These are phyloP conservation scores for Papiliotrema fonsecae DNA, from an alignment of 1,284 basidiomycete species.

Conservation along the genomic window DNA sequence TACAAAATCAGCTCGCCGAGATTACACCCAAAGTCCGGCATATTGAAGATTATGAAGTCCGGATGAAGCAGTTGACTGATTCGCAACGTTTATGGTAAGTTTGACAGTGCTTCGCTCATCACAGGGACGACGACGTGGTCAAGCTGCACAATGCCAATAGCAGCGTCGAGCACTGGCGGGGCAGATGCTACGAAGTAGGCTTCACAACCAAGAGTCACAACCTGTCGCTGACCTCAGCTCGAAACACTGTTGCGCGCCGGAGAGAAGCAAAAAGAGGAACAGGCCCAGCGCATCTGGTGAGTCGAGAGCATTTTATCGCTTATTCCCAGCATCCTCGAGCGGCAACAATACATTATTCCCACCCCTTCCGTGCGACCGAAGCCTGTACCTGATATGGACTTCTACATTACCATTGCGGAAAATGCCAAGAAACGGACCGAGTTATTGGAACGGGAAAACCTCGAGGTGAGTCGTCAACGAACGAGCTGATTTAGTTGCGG, in stretches of 20 bases:
- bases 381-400: slow-evolving; percentile 6
- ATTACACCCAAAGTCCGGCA: slow-evolving; percentile 34
- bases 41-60: slow-evolving; percentile 38
- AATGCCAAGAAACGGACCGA: slow-evolving; percentile 22
- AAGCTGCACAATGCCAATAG: slow-evolving; percentile 23
- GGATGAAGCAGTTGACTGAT: slow-evolving; percentile 40
- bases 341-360: slow-evolving; percentile 1
- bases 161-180: slow-evolving; percentile 13
- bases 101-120: background rate
- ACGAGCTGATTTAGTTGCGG: slow-evolving; percentile 10
- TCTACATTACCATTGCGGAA: slow-evolving; percentile 24
- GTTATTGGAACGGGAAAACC: slow-evolving; percentile 31
- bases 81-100: slow-evolving; percentile 37
- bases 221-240: background rate
- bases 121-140: slow-evolving; percentile 29
- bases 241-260: slow-evolving; percentile 18
- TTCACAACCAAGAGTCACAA: background rate
- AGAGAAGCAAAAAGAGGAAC: slow-evolving; percentile 19
- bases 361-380: slow-evolving; percentile 1
- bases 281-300: slow-evolving; percentile 15
- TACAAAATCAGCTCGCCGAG: slow-evolving; percentile 38
- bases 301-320: background rate
- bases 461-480: slow-evolving; percentile 18
- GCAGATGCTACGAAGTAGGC: slow-evolving; percentile 10
- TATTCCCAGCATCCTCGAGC: slow-evolving; percentile 7